Evolutionary conservation across 768 basidiomycete species (phyloP).

Genomic region (Chlorophyllum brunneum): DNA sequence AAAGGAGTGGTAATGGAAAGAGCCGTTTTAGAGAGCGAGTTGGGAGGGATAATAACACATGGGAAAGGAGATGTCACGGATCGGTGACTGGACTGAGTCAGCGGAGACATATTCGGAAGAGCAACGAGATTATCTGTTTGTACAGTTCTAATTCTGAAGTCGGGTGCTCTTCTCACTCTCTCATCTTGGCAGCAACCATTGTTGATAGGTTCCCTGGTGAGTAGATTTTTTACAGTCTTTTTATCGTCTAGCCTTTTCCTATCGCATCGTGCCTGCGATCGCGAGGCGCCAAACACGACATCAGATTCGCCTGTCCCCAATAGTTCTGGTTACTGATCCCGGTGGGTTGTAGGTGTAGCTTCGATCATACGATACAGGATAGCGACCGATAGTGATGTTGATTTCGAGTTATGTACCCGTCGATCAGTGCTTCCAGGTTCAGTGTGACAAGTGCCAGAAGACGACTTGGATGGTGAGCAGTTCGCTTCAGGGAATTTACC

Average conservation of each 20-base stretch:
- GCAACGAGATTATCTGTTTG: too few relatives aligned
- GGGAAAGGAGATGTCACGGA: not conserved
- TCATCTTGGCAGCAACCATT: slow-evolving; percentile 1
- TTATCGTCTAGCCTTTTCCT: too few relatives aligned
- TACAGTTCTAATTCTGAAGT: too few relatives aligned
- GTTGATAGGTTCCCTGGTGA: not conserved
- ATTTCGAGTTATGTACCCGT: slow-evolving; percentile 29
- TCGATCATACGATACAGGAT: not conserved
- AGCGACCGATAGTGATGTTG: slow-evolving; percentile 1
- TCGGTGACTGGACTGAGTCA: not conserved
- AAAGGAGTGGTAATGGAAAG: too few relatives aligned
- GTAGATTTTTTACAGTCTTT: not conserved
- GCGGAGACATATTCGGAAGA: not conserved
- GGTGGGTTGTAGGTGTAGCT: not conserved
- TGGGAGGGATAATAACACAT: not conserved
- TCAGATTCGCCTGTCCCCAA: not conserved
- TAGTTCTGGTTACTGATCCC: slow-evolving; percentile 3
- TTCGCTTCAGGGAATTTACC: slow-evolving; percentile 4
- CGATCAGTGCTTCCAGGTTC: slow-evolving; percentile 52
- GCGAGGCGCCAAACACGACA: not conserved
- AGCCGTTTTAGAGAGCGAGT: too few relatives aligned
- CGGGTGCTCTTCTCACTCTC: not conserved
- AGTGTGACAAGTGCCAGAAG: slow-evolving; percentile 62
- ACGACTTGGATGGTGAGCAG: slow-evolving; percentile 63
- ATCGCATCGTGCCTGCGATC: not conserved